A percentile compares a stretch with the other conserved stretches of the same genome.
phyloP scores from a whole-genome alignment of 1,139 yeast genomes.

The Nadsonia commutata region DNA sequence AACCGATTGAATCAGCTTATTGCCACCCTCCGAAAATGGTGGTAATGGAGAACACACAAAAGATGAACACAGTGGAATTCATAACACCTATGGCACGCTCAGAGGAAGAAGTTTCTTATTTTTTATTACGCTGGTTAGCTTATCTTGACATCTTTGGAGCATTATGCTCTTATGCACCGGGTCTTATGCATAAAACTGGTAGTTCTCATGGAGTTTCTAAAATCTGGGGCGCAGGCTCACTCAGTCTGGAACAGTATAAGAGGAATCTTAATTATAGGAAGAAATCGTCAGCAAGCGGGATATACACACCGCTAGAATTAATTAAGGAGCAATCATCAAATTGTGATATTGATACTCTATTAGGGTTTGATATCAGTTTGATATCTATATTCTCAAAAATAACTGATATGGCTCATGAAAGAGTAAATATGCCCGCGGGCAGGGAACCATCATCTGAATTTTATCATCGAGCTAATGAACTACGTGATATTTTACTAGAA shows the following conservation, averaged over 20 bases:
- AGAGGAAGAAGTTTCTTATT: constrained; percentile 36
- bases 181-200: constrained; percentile 15
- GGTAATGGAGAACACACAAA: not conserved
- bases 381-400: constrained; percentile 36
- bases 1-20: not conserved
- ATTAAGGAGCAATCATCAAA: constrained; percentile 10
- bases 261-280: not conserved
- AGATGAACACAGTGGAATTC: constrained; percentile 1
- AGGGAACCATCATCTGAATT: constrained; percentile 2
- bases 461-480: constrained; percentile 2
- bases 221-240: constrained; percentile 15
- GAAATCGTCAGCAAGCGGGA: not conserved
- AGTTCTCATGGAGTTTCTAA: constrained; percentile 12
- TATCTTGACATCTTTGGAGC: constrained; percentile 59
- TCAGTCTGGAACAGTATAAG: constrained; percentile 8
- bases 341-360: constrained; percentile 34
- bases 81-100: constrained; percentile 5
- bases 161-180: constrained; percentile 21
- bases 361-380: constrained; percentile 40
- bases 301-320: constrained; percentile 4
- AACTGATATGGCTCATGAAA: constrained; percentile 28
- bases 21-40: too few relatives aligned
- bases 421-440: constrained; percentile 8
- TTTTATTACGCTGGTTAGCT: constrained; percentile 57
- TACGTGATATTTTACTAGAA: constrained; percentile 3